A percentile compares a stretch with the other conserved stretches of the same genome.
Conservation (phyloP, 352 stramenopile species). For the Blastocystis sp. region DNA sequence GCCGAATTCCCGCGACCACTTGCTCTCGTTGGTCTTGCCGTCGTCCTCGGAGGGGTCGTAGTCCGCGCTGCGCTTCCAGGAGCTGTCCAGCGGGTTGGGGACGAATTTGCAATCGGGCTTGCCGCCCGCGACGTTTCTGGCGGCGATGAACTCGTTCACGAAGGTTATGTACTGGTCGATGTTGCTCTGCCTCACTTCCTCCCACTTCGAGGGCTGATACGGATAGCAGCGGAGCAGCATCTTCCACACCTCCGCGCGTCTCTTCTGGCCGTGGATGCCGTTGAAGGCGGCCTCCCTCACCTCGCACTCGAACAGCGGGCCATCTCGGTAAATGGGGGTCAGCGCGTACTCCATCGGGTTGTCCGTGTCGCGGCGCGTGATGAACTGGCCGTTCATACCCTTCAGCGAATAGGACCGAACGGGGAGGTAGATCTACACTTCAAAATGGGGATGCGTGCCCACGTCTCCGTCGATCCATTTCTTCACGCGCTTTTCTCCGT, state of each 20-base stretch:
- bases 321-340: constrained; percentile 50
- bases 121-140: constrained; percentile 4
- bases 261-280: constrained; percentile 46
- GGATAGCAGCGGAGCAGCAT: constrained; percentile 66
- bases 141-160: constrained; percentile 66
- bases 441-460: not conserved
- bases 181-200: constrained; percentile 53
- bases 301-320: constrained; percentile 63
- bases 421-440: constrained; percentile 41
- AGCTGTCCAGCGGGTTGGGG: constrained; percentile 49
- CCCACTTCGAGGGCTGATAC: constrained; percentile 64
- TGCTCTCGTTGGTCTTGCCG: constrained; percentile 50
- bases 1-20: constrained; percentile 59
- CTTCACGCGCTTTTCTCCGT: constrained; percentile 16
- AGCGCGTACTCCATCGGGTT: not conserved
- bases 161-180: constrained; percentile 63
- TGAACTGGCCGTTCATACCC: constrained; percentile 32
- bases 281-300: constrained; percentile 69
- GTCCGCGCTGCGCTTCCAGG: constrained; percentile 31
- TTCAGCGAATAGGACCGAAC: constrained; percentile 27
- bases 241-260: constrained; percentile 50
- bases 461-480: constrained; percentile 40
- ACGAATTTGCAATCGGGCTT: constrained; percentile 54
- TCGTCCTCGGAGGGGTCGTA: constrained; percentile 61
- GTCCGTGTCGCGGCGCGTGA: not conserved